These are phyloP conservation scores for Irpex sp. DNA, from an alignment of 1,284 basidiomycete genomes.

Conservation along the genomic window DNA sequence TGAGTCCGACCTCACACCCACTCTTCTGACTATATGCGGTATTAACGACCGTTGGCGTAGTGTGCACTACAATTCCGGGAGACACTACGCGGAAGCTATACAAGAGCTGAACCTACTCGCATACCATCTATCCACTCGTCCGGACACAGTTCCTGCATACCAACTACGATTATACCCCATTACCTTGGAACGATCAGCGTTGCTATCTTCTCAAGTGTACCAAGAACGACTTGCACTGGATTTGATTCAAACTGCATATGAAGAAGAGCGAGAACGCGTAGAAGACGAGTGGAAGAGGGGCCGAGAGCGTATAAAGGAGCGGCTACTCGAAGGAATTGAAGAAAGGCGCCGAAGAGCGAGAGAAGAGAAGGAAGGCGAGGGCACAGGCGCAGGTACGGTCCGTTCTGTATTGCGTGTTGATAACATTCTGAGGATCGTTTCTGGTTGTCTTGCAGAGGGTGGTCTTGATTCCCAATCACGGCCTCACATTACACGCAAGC, in stretches of 20 bases:
- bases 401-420: conserved; percentile 6
- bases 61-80: conserved; percentile 35
- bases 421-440: background rate
- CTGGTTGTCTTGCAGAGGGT: conserved; percentile 41
- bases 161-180: conserved; percentile 66
- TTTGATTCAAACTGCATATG: conserved; percentile 61
- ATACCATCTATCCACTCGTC: conserved; percentile 59
- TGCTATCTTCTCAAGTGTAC: conserved; percentile 56
- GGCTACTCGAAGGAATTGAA: conserved; percentile 78
- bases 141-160: conserved; percentile 60
- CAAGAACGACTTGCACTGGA: conserved; percentile 65
- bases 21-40: conserved; percentile 4
- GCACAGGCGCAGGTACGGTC: conserved; percentile 54
- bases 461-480: conserved; percentile 70
- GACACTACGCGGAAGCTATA: conserved; percentile 53
- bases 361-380: conserved; percentile 81
- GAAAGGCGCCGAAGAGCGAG: conserved; percentile 69
- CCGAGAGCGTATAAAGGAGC: conserved; percentile 63
- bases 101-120: conserved; percentile 50
- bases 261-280: conserved; percentile 71
- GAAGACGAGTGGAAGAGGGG: conserved; percentile 78
- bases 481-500: conserved; percentile 75
- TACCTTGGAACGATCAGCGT: conserved; percentile 69
- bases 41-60: conserved; percentile 4
- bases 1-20: conserved; percentile 28